Base-by-base conservation (phyloP, 352 stramenopile genomes). In the Globisporangium irregulare region DNA sequence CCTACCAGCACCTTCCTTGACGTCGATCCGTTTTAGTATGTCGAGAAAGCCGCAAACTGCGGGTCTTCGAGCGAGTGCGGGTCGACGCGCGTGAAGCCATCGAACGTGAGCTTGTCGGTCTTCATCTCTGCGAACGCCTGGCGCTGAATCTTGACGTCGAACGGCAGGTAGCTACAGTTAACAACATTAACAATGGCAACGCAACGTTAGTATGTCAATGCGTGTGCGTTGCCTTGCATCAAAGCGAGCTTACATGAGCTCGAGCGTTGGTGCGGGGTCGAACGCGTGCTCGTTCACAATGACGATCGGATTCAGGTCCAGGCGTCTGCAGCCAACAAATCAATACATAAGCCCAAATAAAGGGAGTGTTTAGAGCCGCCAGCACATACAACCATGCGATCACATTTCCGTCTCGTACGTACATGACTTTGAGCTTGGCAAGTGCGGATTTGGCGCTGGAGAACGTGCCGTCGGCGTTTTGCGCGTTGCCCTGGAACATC, bases 211-310 rank as follows among this genome's bases (percentile, higher is more conserved):
- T 50, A n/a, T 46, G 10, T 18, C 38, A 18, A 70, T 25, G 15
- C 57, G 62, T 25, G 54, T 50, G 15, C 5, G 14, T n/a, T n/a
- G 4, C 14, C 59, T 62, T 25, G 41, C 3, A 65, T 15, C 14
- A 15, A 18, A 34, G 62, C 38, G 12, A 36, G 32, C 48, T 25
- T 67, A 92, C 84, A 92, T 90, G 68, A 91, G 70, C 71, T 91
- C 59, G n/a, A 94, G 74, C 8, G 75, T 80, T 2, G 81, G 75
- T 4, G 71, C 79, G 4, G 68, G 54, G 6, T 81, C 32, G 55
- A 93, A 93, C 14, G 84, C 79, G 66, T 92, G 84, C 73, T 93
- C 86, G 58, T 91, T 86, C n/a, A 94, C 81, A 64, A 91, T 73
- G 15, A 58, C 20, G 50, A 94, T 76, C 1, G 84, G 84, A 46